Evolutionary conservation across 805 yeast genomes (phyloP).

Genomic region (Peterozyma toletana): DNA sequence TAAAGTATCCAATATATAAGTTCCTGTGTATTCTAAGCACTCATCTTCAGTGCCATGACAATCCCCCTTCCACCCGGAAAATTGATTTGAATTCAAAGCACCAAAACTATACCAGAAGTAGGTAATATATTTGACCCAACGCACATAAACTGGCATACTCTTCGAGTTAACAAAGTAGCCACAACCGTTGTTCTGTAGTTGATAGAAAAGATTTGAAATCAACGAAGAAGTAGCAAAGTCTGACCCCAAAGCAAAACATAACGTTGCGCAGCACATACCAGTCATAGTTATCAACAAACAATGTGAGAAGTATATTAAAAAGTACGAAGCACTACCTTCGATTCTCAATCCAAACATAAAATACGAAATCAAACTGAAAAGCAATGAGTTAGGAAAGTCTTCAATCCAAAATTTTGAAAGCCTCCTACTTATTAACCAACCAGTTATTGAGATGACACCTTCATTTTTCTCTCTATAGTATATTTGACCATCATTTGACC

Average conservation of each 20-base stretch:
- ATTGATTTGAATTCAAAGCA: conserved; percentile 51
- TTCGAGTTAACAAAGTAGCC: conserved; percentile 68
- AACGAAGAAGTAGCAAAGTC: conserved; percentile 50
- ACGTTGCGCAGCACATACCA: conserved; percentile 42
- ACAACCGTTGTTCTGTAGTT: conserved; percentile 62
- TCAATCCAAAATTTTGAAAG: conserved; percentile 53
- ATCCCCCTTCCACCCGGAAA: conserved; percentile 47
- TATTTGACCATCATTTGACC: conserved; percentile 39
- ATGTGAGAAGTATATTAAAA: conserved; percentile 49
- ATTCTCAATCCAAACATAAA: conserved; percentile 63
- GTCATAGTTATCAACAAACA: conserved; percentile 40
- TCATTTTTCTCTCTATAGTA: conserved; percentile 57
- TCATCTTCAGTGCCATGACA: conserved; percentile 31
- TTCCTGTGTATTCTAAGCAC: conserved; percentile 43
- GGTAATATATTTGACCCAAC: conserved; percentile 68
- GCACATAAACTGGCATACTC: conserved; percentile 70
- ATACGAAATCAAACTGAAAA: conserved; percentile 49
- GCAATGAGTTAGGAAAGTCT: conserved; percentile 50
- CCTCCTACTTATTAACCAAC: conserved; percentile 54
- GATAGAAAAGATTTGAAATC: conserved; percentile 45
- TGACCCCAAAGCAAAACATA: conserved; percentile 40
- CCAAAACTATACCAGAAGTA: conserved; percentile 70
- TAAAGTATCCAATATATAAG: conserved; percentile 36
- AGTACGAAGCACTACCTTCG: conserved; percentile 28
- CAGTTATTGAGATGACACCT: conserved; percentile 49